A percentile compares a stretch with the other conserved stretches of the same genome.
Conservation (phyloP, 768 basidiomycete species). For the Coprinellus micaceus region DNA sequence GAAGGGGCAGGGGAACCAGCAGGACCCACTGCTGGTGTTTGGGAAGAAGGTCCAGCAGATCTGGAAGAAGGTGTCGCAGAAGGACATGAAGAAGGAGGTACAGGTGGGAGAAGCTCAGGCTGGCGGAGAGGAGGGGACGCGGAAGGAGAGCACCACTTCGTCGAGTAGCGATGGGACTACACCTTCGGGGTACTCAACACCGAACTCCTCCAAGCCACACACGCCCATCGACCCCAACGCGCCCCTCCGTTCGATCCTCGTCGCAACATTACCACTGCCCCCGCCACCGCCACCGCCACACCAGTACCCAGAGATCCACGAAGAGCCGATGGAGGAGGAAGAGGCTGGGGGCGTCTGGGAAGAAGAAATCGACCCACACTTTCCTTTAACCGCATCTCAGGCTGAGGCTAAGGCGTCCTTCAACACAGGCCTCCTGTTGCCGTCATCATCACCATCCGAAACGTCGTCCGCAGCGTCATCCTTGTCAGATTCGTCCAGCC, state of each 20-base stretch:
- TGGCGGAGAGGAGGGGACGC: slow-evolving; percentile 15
- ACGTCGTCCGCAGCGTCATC: too few species aligned
- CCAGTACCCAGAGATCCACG: not conserved
- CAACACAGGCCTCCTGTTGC: too few species aligned
- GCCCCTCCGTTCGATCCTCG: not conserved
- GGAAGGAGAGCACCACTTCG: slow-evolving; percentile 15
- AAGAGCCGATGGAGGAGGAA: not conserved
- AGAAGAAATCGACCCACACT: not conserved
- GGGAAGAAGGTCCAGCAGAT: slow-evolving; percentile 48
- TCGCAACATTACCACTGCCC: not conserved
- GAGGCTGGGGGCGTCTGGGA: not conserved
- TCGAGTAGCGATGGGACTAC: not conserved
- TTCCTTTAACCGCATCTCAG: not conserved
- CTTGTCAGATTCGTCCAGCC: too few species aligned
- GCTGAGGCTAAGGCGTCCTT: not conserved
- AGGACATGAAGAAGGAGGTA: slow-evolving; percentile 24
- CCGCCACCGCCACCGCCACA: not conserved
- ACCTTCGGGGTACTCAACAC: not conserved
- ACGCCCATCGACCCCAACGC: not conserved
- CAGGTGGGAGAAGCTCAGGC: slow-evolving; percentile 11
- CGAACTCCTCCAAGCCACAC: not conserved
- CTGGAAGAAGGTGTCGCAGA: slow-evolving; percentile 48
- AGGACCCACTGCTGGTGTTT: slow-evolving; percentile 47
- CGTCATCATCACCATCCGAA: too few species aligned
- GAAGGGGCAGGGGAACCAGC: slow-evolving; percentile 21